Percentiles rank a stretch among this genome's conserved stretches.
Evolutionary conservation across 306 rosid genomes (phyloP).

Genomic region (Psophocarpus tetragonolobus): DNA sequence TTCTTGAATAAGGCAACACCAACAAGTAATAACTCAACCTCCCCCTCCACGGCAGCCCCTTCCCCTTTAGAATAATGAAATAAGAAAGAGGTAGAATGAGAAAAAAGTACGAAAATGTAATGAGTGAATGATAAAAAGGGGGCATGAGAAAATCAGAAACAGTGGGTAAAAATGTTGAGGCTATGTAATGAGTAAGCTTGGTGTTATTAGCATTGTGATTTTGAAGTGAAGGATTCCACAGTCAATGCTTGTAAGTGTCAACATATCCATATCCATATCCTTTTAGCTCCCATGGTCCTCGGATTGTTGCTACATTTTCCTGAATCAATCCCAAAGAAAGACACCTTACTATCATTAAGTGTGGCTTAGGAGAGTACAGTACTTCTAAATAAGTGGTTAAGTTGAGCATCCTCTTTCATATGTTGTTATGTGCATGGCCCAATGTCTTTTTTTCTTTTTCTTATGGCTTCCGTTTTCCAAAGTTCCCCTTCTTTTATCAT

Average conservation of each 20-base stretch:
- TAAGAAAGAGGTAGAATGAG: not conserved
- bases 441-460: not conserved
- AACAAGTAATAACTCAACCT: too few relatives aligned
- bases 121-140: not conserved
- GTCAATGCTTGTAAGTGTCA: not conserved
- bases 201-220: not conserved
- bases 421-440: conserved; percentile 1
- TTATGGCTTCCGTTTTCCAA: conserved; percentile 24
- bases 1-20: too few relatives aligned
- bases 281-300: not conserved
- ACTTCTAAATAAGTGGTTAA: not conserved
- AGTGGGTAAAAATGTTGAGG: not conserved
- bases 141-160: not conserved
- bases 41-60: too few relatives aligned
- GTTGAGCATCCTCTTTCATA: not conserved
- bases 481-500: not conserved
- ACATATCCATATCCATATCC: not conserved
- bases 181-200: not conserved
- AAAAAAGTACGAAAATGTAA: not conserved
- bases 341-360: not conserved
- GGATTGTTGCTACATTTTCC: too few relatives aligned
- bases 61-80: not conserved
- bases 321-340: not conserved
- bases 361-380: not conserved
- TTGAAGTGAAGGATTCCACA: not conserved